Evolutionary conservation across 2,329 filamentous ascomycete genomes (phyloP), one percentile per base, ranked within the genome.

Genomic region (Aspergillus pseudonomiae): DNA sequence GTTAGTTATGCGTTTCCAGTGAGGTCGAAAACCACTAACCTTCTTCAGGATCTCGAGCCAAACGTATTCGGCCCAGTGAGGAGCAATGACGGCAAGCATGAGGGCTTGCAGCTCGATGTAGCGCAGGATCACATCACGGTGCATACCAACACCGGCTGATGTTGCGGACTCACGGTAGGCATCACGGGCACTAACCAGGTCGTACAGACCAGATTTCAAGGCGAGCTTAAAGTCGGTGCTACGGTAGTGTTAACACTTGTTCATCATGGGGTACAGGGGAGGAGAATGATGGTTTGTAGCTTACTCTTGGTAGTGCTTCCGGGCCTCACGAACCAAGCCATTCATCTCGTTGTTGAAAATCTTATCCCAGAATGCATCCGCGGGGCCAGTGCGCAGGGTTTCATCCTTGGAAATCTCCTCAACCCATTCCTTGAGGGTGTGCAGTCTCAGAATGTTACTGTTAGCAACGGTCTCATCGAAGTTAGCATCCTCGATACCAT

Each of bases 401-500:
- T 91, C 83, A 63, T 94, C 90, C 70, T 89, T 87, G 61, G 91
- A 81, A 73, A 92, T 86, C 74, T 97, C 92, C 79, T 98, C 93
- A 67, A 92, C 94, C 94, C 94, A 98, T 78, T 96, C 92, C 75
- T 92, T 89, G 59, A 96, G 84, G 74, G 87, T 90, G 73, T 88
- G 94, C 59, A 98, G 86, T 73, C 93, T 89, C 66, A 98, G 84
- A 72, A 97, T 96, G 74, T 89, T 94, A 76, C 90, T 92, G 80
- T 98, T 95, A 46, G 95, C 95, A 45, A 97, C 93, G 61, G 91
- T 88, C 82, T 99, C 95, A 74, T 97, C 95, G 69, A 99, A 96
- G 83, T 99, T 99, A 72, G 94, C 94, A 78, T 99, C 95, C 67
- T 93, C 91, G 66, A 97, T 93, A 67, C 91, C 92, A 74, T 99